phyloP scores from a whole-genome alignment of 192 early-diverging fungal genomes.

The Coemansia sp. region DNA sequence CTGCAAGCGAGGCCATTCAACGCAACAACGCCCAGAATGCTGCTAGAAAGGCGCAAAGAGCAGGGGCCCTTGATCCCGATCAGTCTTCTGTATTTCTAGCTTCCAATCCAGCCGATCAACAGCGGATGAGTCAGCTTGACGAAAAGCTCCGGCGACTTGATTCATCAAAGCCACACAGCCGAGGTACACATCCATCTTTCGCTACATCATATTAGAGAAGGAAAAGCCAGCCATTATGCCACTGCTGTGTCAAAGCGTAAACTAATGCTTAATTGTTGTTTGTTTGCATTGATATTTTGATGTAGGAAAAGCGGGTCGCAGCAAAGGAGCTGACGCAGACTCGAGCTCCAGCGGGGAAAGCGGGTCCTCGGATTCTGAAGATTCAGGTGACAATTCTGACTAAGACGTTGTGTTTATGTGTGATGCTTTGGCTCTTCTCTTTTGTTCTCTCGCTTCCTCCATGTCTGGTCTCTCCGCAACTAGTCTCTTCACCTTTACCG shows the following conservation, averaged over 20 bases:
- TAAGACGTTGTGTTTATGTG: slow-evolving; percentile 48
- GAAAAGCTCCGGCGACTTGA: slow-evolving; percentile 54
- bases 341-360: slow-evolving; percentile 54
- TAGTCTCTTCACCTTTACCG: neutral
- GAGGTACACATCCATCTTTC: slow-evolving; percentile 17
- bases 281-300: neutral
- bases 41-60: slow-evolving; percentile 47
- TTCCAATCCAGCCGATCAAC: slow-evolving; percentile 28
- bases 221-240: neutral
- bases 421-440: slow-evolving; percentile 18
- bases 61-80: slow-evolving; percentile 54
- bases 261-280: neutral
- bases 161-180: slow-evolving; percentile 34
- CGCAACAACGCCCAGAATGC: slow-evolving; percentile 50
- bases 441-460: slow-evolving; percentile 38
- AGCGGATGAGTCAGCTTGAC: slow-evolving; percentile 46
- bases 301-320: slow-evolving; percentile 35
- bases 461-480: slow-evolving; percentile 10
- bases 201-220: neutral
- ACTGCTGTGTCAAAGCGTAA: neutral
- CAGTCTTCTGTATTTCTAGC: slow-evolving; percentile 37
- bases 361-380: slow-evolving; percentile 74
- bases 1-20: slow-evolving; percentile 51
- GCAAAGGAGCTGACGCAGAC: slow-evolving; percentile 30
- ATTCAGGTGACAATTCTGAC: slow-evolving; percentile 80